A percentile compares a stretch with the other conserved stretches of the same genome.
Conservation (phyloP, 257 asterid genomes). For the Nicotiana paniculata region DNA sequence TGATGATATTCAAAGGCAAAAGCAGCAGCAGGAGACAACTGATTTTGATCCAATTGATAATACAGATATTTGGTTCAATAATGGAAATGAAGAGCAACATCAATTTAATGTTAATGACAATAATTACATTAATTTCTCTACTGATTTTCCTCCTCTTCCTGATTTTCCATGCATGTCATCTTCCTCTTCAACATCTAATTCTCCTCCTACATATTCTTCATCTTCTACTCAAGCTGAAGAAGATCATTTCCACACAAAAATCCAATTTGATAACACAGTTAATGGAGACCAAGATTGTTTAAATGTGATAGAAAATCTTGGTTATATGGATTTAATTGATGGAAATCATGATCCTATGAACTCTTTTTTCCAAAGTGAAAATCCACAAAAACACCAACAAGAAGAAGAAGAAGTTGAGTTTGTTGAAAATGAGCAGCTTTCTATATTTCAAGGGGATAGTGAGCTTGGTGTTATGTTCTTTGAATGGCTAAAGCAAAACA, state of each 20-base stretch:
- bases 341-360: conserved; percentile 37
- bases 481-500: conserved; percentile 85
- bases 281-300: conserved; percentile 34
- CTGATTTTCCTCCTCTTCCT: conserved; percentile 60
- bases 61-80: conserved; percentile 50
- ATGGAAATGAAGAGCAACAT: background rate
- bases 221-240: conserved; percentile 21
- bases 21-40: background rate
- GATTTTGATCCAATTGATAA: conserved; percentile 31
- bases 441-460: conserved; percentile 44
- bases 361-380: conserved; percentile 43
- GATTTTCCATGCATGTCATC: conserved; percentile 52
- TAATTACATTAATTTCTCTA: conserved; percentile 21
- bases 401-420: conserved; percentile 2
- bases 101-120: too few relatives aligned
- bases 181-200: conserved; percentile 34
- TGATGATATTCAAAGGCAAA: background rate
- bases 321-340: conserved; percentile 71
- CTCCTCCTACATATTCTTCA: conserved; percentile 29
- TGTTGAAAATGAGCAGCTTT: conserved; percentile 14
- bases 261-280: conserved; percentile 4
- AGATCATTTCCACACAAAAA: background rate
- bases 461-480: conserved; percentile 66
- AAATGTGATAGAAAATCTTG: conserved; percentile 54
- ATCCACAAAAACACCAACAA: conserved; percentile 12